Percentiles rank a stretch among this genome's conserved stretches.
phyloP scores from a whole-genome alignment of 169 alveolate species.

The Ichthyophthirius multifiliis region DNA sequence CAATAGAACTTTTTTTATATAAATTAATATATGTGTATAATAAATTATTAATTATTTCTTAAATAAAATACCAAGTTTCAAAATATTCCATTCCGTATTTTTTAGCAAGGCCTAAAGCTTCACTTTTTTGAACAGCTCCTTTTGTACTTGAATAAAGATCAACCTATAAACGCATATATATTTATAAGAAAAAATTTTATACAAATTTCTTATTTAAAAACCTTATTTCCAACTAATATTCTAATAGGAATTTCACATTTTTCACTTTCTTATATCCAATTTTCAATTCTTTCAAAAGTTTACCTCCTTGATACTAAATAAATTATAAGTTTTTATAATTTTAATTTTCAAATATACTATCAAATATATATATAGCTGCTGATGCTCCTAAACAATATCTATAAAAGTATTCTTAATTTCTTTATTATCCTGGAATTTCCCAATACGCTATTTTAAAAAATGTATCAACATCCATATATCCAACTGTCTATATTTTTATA shows the following conservation, averaged over 20 bases:
- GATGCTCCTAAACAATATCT: constrained; percentile 83
- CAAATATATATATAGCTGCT: constrained; percentile 81
- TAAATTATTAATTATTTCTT: constrained; percentile 16
- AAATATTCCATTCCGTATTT: constrained; percentile 84
- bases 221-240: constrained; percentile 78
- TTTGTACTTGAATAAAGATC: constrained; percentile 70
- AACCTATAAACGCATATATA: constrained; percentile 1
- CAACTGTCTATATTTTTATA: constrained; percentile 37
- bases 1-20: constrained; percentile 31
- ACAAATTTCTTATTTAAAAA: background rate
- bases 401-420: constrained; percentile 75
- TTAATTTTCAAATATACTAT: constrained; percentile 22
- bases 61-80: constrained; percentile 60
- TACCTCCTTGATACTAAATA: constrained; percentile 62
- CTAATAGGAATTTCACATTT: constrained; percentile 80
- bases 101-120: constrained; percentile 81
- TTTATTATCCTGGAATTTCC: constrained; percentile 87
- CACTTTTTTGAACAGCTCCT: constrained; percentile 81
- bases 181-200: too few relatives aligned
- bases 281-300: constrained; percentile 82
- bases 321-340: background rate
- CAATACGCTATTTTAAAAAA: constrained; percentile 53
- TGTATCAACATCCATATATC: constrained; percentile 54
- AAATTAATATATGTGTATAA: constrained; percentile 11
- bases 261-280: constrained; percentile 79